Evolutionary conservation across 148 eudicot genomes (phyloP), one percentile per base, ranked within the genome.

Genomic region (Camellia lanceoleosa): DNA sequence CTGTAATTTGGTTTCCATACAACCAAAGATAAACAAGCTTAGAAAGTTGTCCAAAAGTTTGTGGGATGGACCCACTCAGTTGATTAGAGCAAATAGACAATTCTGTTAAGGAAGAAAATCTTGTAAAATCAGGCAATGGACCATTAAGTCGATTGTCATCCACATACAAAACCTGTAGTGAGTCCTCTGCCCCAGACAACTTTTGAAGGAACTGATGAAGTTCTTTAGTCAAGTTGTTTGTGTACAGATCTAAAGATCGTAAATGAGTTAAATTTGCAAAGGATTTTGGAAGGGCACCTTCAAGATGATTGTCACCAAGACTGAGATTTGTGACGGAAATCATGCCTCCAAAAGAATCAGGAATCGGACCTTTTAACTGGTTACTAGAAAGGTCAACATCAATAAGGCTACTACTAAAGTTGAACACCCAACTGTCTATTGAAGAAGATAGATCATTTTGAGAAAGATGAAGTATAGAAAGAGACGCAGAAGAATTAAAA

Each of bases 401-500:
- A 0, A 30, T 30, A 1, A 30, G 38, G 38, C 38, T 30, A 30
- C 38, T 30, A 30, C 38, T 30, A 30, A 30, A 30, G 38, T 30
- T 30, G 38, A 30, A 30, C 38, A 30, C 1, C 38, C 38, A 30
- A 30, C 1, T 30, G 38, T 30, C 1, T 7, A 81, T 51, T 5
- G 70, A 46, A 23, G 30, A 59, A 14, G 76, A 63, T 38, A 85
- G 63, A 16, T 5, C 0, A 79, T 85, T 85, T 0, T 0, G 0
- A 4, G 23, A 10, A n/a, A 85, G 87, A 69, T 52, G 30, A 15
- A 79, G 52, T 19, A 18, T 0, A 47, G 7, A 5, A 67, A 82
- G 64, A 71, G 54, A 59, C 15, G 1, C 0, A 4, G 82, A 74
- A 46, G 72, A 75, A 82, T 81, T 82, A 19, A 59, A 67, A 54